These are phyloP conservation scores for Phaseolus lunatus DNA, from an alignment of 306 rosid genomes.

Conservation along the genomic window DNA sequence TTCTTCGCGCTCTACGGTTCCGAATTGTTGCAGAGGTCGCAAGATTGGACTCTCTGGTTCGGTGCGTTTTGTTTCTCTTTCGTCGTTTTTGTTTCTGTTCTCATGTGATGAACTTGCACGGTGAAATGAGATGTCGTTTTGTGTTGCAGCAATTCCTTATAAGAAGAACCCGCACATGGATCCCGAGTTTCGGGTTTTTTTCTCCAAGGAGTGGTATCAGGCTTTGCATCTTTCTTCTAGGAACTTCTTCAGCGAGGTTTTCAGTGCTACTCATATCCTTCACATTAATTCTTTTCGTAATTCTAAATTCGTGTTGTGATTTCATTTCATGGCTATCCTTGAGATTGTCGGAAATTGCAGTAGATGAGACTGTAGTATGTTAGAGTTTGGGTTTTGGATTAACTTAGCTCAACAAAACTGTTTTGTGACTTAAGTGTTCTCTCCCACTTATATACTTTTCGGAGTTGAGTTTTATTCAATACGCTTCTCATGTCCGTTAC, in stretches of 20 bases:
- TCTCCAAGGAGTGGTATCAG: conserved; percentile 89
- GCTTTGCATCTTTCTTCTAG: conserved; percentile 86
- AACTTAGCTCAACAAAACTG: too few species aligned
- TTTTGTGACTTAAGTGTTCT: too few species aligned
- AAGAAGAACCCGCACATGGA: conserved; percentile 79
- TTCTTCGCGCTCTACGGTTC: conserved; percentile 69
- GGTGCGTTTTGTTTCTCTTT: conserved; percentile 59
- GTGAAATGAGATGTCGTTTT: conserved; percentile 38
- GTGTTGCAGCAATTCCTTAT: conserved; percentile 87
- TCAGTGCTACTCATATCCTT: conserved; percentile 98
- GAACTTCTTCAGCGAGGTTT: conserved; percentile 90
- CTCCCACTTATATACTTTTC: too few species aligned
- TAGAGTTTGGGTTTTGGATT: neutral
- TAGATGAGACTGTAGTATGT: neutral
- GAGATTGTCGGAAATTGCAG: neutral
- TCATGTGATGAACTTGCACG: conserved; percentile 7
- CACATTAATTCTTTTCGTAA: neutral
- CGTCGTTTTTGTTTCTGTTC: neutral
- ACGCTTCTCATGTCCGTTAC: too few species aligned
- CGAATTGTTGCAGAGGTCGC: conserved; percentile 68
- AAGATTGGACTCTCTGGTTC: conserved; percentile 91
- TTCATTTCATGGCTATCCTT: too few species aligned
- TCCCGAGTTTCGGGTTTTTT: conserved; percentile 74
- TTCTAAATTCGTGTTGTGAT: neutral
- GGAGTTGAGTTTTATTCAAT: too few species aligned